Evolutionary conservation across 352 stramenopile genomes (phyloP).

Genomic region (Phytophthora syringae): DNA sequence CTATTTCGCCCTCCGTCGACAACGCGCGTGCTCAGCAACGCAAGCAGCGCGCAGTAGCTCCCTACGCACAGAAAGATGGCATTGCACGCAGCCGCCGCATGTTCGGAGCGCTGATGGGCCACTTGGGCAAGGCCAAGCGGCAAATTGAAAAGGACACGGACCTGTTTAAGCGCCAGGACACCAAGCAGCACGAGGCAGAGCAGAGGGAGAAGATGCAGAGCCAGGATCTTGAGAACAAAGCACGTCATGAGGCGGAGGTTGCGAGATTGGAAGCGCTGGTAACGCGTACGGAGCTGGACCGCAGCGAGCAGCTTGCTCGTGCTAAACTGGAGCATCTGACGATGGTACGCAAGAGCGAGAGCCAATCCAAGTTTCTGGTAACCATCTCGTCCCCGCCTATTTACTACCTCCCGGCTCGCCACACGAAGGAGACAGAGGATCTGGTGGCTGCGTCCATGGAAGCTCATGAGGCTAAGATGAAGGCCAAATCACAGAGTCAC

Average conservation of each 20-base stretch:
- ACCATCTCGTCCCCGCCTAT: conserved; percentile 75
- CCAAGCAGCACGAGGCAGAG: conserved; percentile 68
- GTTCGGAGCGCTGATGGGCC: conserved; percentile 85
- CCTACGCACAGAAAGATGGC: conserved; percentile 67
- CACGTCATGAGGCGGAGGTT: conserved; percentile 44
- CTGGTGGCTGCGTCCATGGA: conserved; percentile 73
- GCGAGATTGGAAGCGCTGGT: conserved; percentile 54
- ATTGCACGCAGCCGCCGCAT: conserved; percentile 77
- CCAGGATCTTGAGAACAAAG: conserved; percentile 50
- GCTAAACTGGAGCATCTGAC: conserved; percentile 70
- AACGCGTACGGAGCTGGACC: conserved; percentile 51
- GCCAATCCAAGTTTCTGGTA: conserved; percentile 66
- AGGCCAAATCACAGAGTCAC: conserved; percentile 43
- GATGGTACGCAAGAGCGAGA: conserved; percentile 47
- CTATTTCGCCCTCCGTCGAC: conserved; percentile 17
- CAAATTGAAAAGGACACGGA: conserved; percentile 82
- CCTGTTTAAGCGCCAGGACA: conserved; percentile 76
- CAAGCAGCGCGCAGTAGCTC: conserved; percentile 62
- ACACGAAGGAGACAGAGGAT: conserved; percentile 83
- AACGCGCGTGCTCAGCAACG: conserved; percentile 34
- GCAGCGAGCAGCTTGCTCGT: conserved; percentile 58
- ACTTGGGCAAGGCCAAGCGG: conserved; percentile 80
- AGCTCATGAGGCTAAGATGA: conserved; percentile 71
- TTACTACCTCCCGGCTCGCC: conserved; percentile 73
- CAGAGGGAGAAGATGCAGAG: conserved; percentile 75